Percentiles rank a stretch among this genome's conserved stretches.
These are phyloP conservation scores for Suillus clintonianus DNA, from an alignment of 768 basidiomycete genomes.

Conservation along the genomic window DNA sequence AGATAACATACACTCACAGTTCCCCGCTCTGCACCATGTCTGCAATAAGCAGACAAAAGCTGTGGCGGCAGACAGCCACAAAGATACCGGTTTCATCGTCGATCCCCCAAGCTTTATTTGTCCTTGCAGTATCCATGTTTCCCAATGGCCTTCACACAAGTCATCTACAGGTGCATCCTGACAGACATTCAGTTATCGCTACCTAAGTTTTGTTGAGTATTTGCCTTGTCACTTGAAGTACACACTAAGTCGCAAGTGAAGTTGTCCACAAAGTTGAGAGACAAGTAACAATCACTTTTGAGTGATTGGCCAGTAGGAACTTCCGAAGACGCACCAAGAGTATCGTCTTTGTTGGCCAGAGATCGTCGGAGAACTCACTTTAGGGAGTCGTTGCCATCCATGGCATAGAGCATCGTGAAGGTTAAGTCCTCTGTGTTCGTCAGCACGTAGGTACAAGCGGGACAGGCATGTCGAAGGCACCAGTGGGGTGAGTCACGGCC, in stretches of 20 bases:
- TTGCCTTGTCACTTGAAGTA: too few relatives aligned
- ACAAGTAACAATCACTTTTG: too few relatives aligned
- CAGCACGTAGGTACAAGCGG: constrained; percentile 7
- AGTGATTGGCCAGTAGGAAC: too few relatives aligned
- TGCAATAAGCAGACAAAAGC: constrained; percentile 23
- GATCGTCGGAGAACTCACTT: not conserved
- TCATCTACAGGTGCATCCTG: too few relatives aligned
- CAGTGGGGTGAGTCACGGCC: constrained; percentile 2
- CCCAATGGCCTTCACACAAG: too few relatives aligned
- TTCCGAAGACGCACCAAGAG: too few relatives aligned
- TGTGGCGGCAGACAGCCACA: constrained; percentile 35
- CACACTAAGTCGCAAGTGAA: too few relatives aligned
- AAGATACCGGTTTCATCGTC: constrained; percentile 43
- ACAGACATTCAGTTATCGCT: too few relatives aligned
- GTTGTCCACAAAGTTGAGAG: too few relatives aligned
- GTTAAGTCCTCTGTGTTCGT: not conserved
- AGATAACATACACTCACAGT: constrained; percentile 26
- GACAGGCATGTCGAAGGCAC: constrained; percentile 5
- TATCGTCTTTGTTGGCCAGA: too few relatives aligned
- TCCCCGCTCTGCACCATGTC: constrained; percentile 41
- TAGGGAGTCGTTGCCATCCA: constrained; percentile 13
- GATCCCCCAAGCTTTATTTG: constrained; percentile 33
- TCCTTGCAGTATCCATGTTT: constrained; percentile 21
- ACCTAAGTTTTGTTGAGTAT: too few relatives aligned
- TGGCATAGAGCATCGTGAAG: constrained; percentile 9